Evolutionary conservation across 2,329 filamentous ascomycete species (phyloP).

Genomic region (Neonectria hederae): DNA sequence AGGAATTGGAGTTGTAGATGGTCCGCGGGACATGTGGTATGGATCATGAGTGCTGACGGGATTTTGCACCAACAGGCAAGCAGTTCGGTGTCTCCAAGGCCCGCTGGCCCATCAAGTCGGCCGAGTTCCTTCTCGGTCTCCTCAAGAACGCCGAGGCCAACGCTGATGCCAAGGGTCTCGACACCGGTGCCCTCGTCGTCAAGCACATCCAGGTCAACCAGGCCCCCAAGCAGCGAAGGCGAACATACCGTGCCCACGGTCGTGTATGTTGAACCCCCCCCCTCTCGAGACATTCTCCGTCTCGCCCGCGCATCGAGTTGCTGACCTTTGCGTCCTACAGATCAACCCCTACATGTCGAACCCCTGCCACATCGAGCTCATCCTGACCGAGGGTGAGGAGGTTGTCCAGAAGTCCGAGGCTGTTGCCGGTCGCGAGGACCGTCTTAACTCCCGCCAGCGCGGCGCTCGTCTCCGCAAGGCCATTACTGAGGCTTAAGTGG

Average conservation of each 20-base stretch:
- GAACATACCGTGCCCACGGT: slow-evolving; percentile 99
- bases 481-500: slow-evolving; percentile 69
- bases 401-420: slow-evolving; percentile 94
- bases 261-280: slow-evolving; percentile 76
- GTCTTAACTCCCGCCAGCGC: slow-evolving; percentile 92
- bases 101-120: slow-evolving; percentile 99
- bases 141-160: slow-evolving; percentile 98
- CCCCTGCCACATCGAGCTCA: slow-evolving; percentile 99
- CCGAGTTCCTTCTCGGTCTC: slow-evolving; percentile 96
- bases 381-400: slow-evolving; percentile 98
- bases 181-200: slow-evolving; percentile 96
- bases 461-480: slow-evolving; percentile 73
- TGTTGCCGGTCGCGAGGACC: slow-evolving; percentile 72
- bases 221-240: slow-evolving; percentile 98
- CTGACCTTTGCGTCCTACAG: slow-evolving; percentile 56
- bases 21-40: neutral
- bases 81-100: slow-evolving; percentile 97
- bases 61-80: slow-evolving; percentile 74
- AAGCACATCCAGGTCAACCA: slow-evolving; percentile 99
- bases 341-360: slow-evolving; percentile 99
- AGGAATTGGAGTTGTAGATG: neutral
- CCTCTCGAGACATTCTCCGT: neutral
- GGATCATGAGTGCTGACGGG: slow-evolving; percentile 41
- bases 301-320: neutral
- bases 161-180: slow-evolving; percentile 95